phyloP scores from a whole-genome alignment of 1,284 basidiomycete genomes.

The Ganoderma meredithae region DNA sequence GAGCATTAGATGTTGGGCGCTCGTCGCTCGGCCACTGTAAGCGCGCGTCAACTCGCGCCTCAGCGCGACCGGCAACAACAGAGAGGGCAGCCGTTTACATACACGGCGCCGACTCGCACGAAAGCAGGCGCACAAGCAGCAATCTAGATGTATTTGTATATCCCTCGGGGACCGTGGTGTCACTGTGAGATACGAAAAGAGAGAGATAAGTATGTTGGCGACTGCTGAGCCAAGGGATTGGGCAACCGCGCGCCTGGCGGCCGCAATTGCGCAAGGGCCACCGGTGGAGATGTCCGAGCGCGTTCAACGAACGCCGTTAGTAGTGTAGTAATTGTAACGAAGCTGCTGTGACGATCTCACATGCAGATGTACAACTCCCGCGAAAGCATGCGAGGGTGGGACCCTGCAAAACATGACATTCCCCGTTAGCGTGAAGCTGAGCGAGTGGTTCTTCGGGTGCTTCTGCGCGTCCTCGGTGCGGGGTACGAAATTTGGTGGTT shows the following conservation, averaged over 20 bases:
- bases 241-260: too few species aligned
- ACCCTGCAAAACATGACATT: background rate
- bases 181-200: too few species aligned
- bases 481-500: background rate
- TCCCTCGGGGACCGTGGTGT: background rate
- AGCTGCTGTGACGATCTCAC: background rate
- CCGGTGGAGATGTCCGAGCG: background rate
- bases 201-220: too few species aligned
- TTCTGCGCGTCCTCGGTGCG: background rate
- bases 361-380: background rate
- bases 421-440: background rate
- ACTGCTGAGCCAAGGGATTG: too few species aligned
- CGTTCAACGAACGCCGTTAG: too few species aligned
- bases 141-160: background rate
- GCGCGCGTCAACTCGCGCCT: background rate
- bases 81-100: too few species aligned
- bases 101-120: background rate
- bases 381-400: background rate
- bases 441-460: background rate
- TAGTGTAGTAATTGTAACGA: too few species aligned
- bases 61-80: background rate
- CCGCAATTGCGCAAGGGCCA: background rate
- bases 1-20: background rate
- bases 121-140: background rate
- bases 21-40: background rate